Conservation (phyloP, 2,329 filamentous ascomycete species). For the Penicillium concentricum region DNA sequence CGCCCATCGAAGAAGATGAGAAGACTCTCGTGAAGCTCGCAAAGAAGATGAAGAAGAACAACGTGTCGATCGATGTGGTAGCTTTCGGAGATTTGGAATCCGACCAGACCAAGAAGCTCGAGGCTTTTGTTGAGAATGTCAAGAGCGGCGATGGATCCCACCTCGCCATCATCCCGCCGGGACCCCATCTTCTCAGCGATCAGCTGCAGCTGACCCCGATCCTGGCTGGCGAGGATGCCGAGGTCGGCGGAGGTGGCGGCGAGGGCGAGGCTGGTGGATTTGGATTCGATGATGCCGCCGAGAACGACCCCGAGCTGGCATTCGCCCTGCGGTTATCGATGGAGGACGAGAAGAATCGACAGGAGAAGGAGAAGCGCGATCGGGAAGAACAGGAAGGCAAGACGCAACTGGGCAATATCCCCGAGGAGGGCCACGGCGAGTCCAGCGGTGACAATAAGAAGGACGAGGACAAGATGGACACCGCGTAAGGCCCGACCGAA, state of each 20-base stretch:
- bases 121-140: conserved; percentile 89
- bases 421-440: conserved; percentile 71
- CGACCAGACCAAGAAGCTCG: conserved; percentile 83
- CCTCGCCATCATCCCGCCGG: conserved; percentile 85
- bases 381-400: conserved; percentile 72
- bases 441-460: conserved; percentile 58
- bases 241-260: conserved; percentile 47
- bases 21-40: conserved; percentile 85
- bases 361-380: conserved; percentile 79
- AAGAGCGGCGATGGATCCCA: conserved; percentile 90
- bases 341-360: conserved; percentile 93
- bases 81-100: conserved; percentile 92
- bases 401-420: conserved; percentile 74
- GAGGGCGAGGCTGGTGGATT: conserved; percentile 57
- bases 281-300: conserved; percentile 80
- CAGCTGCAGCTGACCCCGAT: conserved; percentile 88
- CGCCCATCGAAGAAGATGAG: conserved; percentile 83
- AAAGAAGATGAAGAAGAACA: conserved; percentile 99
- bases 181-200: conserved; percentile 88
- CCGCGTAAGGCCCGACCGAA: conserved; percentile 56
- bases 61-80: conserved; percentile 89
- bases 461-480: conserved; percentile 84
- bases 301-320: conserved; percentile 84
- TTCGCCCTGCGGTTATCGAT: conserved; percentile 95
- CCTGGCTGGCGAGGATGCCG: conserved; percentile 75